phyloP scores from a whole-genome alignment of 2,329 filamentous ascomycete genomes.

The Drechslera avenae region DNA sequence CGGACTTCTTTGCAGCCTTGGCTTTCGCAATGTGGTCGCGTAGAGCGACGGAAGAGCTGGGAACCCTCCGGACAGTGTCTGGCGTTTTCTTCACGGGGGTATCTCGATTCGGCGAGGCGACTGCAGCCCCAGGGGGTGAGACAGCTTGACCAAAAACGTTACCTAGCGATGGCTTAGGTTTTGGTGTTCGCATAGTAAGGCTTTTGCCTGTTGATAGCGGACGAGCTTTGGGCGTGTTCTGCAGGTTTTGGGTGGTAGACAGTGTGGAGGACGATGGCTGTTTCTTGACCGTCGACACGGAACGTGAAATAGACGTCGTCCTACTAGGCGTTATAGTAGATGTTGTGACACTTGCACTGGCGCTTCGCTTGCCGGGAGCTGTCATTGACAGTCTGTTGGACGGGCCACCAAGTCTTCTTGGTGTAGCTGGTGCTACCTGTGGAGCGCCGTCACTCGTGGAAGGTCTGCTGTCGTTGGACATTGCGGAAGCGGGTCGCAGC shows the following conservation, averaged over 20 bases:
- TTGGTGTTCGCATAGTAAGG: constrained; percentile 42
- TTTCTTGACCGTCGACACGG: constrained; percentile 39
- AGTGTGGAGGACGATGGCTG: constrained; percentile 32
- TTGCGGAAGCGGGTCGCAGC: constrained; percentile 65
- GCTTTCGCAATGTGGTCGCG: constrained; percentile 93
- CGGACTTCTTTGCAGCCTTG: constrained; percentile 70
- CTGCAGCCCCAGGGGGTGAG: constrained; percentile 33
- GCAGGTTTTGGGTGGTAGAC: constrained; percentile 32
- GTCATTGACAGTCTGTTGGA: constrained; percentile 41
- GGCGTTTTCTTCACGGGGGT: constrained; percentile 40
- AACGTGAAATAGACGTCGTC: constrained; percentile 40
- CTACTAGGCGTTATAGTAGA: constrained; percentile 39
- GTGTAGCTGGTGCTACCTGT: constrained; percentile 38
- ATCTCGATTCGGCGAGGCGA: constrained; percentile 26
- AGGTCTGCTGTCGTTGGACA: constrained; percentile 61
- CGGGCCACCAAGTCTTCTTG: constrained; percentile 23
- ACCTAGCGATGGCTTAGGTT: constrained; percentile 37
- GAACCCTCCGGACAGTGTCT: constrained; percentile 46
- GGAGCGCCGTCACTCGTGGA: constrained; percentile 52
- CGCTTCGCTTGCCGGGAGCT: constrained; percentile 44
- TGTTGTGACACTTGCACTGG: constrained; percentile 37
- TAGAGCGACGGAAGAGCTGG: constrained; percentile 78
- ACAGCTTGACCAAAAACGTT: constrained; percentile 44
- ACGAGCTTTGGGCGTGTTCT: constrained; percentile 36
- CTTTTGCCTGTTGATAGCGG: constrained; percentile 46